Evolutionary conservation across 441 rosid species (phyloP).

Genomic region (Gossypium schwendimanii): DNA sequence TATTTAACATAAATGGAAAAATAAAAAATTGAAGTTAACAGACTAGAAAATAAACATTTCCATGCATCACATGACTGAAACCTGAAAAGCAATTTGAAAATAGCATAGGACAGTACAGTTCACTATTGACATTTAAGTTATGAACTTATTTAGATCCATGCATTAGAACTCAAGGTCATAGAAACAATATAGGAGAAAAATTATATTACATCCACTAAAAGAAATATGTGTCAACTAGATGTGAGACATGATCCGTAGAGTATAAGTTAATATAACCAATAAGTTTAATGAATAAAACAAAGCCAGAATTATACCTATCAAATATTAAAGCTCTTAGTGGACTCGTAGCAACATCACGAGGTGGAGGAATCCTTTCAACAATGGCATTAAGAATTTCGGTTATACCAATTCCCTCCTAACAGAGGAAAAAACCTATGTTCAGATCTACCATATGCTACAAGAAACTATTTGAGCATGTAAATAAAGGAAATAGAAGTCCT

Average conservation of each 20-base stretch:
- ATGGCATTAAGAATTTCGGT: slow-evolving; percentile 73
- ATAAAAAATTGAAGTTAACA: neutral
- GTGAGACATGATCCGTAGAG: neutral
- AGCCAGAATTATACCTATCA: slow-evolving; percentile 63
- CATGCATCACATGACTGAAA: neutral
- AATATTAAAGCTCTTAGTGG: slow-evolving; percentile 81
- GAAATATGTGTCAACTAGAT: neutral
- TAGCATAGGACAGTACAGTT: neutral
- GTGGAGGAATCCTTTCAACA: slow-evolving; percentile 75
- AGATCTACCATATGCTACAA: neutral
- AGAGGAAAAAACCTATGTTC: slow-evolving; percentile 8
- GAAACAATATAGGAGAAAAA: neutral
- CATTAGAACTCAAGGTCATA: neutral
- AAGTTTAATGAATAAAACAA: neutral
- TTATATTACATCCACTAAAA: neutral
- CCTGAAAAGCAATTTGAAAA: neutral
- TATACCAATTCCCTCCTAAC: slow-evolving; percentile 87
- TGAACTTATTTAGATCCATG: neutral
- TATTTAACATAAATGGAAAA: neutral
- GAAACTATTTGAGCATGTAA: neutral
- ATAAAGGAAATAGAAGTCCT: slow-evolving; percentile 11
- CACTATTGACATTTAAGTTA: neutral
- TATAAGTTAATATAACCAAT: neutral
- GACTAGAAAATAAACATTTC: neutral
- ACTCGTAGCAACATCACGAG: slow-evolving; percentile 47